Evolutionary conservation across 164 flowering plant species (phyloP).

Genomic region (Magnolia changhungtana): DNA sequence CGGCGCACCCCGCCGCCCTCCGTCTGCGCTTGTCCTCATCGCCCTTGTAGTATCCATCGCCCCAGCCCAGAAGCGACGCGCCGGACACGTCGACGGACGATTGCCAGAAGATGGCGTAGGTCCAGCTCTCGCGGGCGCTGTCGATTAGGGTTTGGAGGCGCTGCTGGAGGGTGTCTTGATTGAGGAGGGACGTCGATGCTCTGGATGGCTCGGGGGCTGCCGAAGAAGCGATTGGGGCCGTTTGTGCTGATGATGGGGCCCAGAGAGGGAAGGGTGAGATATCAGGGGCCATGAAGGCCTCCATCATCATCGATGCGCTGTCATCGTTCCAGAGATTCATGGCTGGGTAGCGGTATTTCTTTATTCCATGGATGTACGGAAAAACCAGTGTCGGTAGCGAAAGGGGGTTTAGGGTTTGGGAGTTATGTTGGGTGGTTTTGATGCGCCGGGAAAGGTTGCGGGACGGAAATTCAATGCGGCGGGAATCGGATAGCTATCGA

Average conservation of each 20-base stretch:
- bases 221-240: neutral
- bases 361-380: constrained; percentile 15
- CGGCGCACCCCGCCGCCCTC: constrained; percentile 27
- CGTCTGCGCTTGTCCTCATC: constrained; percentile 43
- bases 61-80: constrained; percentile 62
- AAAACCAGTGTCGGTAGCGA: neutral
- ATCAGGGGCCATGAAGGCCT: constrained; percentile 71
- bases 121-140: constrained; percentile 69
- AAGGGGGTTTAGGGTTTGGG: neutral
- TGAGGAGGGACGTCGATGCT: constrained; percentile 23
- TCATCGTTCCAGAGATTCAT: constrained; percentile 81
- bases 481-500: neutral
- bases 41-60: constrained; percentile 88
- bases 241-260: constrained; percentile 11
- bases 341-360: constrained; percentile 31
- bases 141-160: constrained; percentile 76
- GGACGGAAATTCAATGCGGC: neutral
- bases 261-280: constrained; percentile 41
- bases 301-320: constrained; percentile 77
- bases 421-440: too few relatives aligned
- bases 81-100: constrained; percentile 51
- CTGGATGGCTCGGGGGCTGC: constrained; percentile 10
- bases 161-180: constrained; percentile 75
- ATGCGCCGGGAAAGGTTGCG: neutral
- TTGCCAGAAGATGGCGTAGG: constrained; percentile 97